Conservation (phyloP, 2,329 filamentous ascomycete species). For the Exutisphaerella laricina region DNA sequence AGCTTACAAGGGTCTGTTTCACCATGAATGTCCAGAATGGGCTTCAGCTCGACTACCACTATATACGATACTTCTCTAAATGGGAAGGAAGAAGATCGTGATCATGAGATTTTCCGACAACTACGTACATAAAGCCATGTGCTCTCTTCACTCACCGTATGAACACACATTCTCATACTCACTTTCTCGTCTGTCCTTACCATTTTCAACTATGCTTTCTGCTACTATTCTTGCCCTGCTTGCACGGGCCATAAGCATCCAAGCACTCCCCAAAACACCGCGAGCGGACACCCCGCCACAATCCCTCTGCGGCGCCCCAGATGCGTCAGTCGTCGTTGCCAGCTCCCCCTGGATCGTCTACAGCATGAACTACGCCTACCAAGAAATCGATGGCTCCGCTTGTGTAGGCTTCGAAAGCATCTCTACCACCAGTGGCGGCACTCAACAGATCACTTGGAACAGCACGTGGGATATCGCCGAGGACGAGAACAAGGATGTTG, state of each 20-base stretch:
- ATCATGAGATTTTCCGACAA: too few species aligned
- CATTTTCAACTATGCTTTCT: neutral
- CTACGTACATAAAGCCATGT: neutral
- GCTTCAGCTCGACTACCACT: neutral
- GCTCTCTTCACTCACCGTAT: neutral
- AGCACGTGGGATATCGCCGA: constrained; percentile 38
- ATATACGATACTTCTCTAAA: neutral
- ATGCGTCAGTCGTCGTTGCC: constrained; percentile 32
- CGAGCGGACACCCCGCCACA: constrained; percentile 2
- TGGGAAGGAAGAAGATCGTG: neutral
- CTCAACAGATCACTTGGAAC: constrained; percentile 37
- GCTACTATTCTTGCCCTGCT: neutral
- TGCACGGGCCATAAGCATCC: neutral
- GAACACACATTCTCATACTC: neutral
- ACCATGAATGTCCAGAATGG: neutral
- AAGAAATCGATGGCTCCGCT: constrained; percentile 36
- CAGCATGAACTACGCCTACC: constrained; percentile 44
- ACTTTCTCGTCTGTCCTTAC: neutral
- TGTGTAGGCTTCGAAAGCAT: constrained; percentile 39
- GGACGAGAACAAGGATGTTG: constrained; percentile 34
- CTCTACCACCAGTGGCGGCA: constrained; percentile 29
- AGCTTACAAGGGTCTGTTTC: neutral
- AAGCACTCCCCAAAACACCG: neutral
- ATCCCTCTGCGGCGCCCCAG: constrained; percentile 12
- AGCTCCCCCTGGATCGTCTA: constrained; percentile 43